phyloP scores from a whole-genome alignment of 257 asterid genomes.

The Ligustrum vulgare region DNA sequence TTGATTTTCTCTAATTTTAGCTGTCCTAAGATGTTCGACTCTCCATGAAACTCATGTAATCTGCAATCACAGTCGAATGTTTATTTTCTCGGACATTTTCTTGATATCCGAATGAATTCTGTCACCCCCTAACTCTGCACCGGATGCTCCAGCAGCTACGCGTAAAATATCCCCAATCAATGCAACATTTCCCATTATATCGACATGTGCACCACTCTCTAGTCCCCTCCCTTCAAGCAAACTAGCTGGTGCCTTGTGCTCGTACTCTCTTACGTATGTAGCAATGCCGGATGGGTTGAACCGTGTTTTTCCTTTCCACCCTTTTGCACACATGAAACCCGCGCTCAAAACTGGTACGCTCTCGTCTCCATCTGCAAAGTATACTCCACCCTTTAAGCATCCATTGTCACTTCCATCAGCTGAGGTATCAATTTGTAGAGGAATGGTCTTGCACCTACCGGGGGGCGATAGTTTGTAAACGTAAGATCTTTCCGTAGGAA shows the following conservation, averaged over 20 bases:
- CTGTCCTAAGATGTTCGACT: neutral
- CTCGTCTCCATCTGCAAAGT: slow-evolving; percentile 79
- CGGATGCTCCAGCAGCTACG: slow-evolving; percentile 72
- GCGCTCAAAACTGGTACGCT: slow-evolving; percentile 69
- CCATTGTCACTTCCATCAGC: slow-evolving; percentile 55
- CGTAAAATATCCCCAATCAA: slow-evolving; percentile 76
- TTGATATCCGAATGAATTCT: slow-evolving; percentile 62
- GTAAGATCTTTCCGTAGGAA: slow-evolving; percentile 83
- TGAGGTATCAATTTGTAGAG: slow-evolving; percentile 77
- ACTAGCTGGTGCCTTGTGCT: slow-evolving; percentile 72
- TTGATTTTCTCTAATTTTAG: neutral
- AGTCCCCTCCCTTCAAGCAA: slow-evolving; percentile 82
- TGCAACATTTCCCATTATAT: slow-evolving; percentile 80
- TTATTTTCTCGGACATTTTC: slow-evolving; percentile 59
- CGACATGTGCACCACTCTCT: slow-evolving; percentile 82
- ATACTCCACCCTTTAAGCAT: slow-evolving; percentile 78
- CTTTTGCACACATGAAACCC: slow-evolving; percentile 88
- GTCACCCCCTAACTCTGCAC: slow-evolving; percentile 66
- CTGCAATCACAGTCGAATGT: slow-evolving; percentile 39
- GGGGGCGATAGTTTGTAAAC: slow-evolving; percentile 67
- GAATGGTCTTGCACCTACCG: slow-evolving; percentile 64
- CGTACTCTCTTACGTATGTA: slow-evolving; percentile 63
- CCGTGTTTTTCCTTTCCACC: slow-evolving; percentile 78
- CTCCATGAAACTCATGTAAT: slow-evolving; percentile 9
- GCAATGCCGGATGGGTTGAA: slow-evolving; percentile 78